Percentiles rank a stretch among this genome's conserved stretches.
Conservation (phyloP, 208 protist species). For the Lotmaria passim region DNA sequence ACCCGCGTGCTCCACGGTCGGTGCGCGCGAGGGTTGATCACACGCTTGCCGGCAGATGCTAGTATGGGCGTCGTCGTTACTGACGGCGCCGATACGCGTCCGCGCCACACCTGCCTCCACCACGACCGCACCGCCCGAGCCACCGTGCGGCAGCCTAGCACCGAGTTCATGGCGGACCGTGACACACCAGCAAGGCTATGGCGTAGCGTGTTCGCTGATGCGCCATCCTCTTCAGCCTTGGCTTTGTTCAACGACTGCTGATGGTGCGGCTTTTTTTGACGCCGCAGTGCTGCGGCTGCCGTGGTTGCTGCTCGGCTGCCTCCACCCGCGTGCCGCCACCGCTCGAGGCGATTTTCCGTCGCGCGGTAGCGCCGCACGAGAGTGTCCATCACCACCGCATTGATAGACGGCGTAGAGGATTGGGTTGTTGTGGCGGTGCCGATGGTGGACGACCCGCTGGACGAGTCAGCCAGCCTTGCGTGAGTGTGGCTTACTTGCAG, state of each 20-base stretch:
- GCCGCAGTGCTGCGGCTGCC: slow-evolving; percentile 5
- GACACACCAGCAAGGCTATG: neutral
- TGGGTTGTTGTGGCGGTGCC: neutral
- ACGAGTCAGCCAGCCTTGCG: neutral
- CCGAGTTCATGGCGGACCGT: neutral
- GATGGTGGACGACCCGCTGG: neutral
- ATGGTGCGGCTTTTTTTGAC: neutral
- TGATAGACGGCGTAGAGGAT: slow-evolving; percentile 16
- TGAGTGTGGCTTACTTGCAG: neutral
- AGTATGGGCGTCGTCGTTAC: too few relatives aligned
- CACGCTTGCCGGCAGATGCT: neutral
- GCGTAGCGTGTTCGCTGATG: neutral
- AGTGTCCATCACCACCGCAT: slow-evolving; percentile 28
- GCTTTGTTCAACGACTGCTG: neutral
- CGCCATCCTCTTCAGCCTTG: neutral
- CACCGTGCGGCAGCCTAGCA: neutral
- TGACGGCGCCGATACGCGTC: too few relatives aligned
- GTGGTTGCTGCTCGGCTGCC: neutral
- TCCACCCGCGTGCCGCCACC: slow-evolving; percentile 21
- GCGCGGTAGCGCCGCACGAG: slow-evolving; percentile 33
- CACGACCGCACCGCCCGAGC: slow-evolving; percentile 22
- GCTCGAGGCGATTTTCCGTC: slow-evolving; percentile 22
- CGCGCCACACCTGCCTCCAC: slow-evolving; percentile 11
- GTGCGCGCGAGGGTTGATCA: neutral
- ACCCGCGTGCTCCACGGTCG: neutral